A percentile compares a stretch with the other conserved stretches of the same genome.
Evolutionary conservation across 495 filamentous ascomycete genomes (phyloP).

Genomic region (Astrocystis sublimbata): DNA sequence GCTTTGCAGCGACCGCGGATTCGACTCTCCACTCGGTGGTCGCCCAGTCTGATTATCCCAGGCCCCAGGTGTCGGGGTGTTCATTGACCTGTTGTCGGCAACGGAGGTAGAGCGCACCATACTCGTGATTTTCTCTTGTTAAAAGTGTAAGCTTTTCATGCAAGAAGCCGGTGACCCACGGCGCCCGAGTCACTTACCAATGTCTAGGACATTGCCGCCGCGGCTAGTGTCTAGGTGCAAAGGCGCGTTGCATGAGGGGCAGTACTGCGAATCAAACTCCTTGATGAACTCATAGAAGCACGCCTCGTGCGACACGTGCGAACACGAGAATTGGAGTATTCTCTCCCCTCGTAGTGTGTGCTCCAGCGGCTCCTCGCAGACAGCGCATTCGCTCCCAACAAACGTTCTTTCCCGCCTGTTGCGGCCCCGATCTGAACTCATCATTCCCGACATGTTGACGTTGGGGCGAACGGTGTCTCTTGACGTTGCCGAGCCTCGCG

Average conservation of each 20-base stretch:
- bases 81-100: conserved; percentile 59
- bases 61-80: conserved; percentile 49
- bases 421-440: conserved; percentile 77
- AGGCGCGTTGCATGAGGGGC: conserved; percentile 91
- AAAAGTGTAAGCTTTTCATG: conserved; percentile 22
- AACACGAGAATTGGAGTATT: conserved; percentile 93
- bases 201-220: conserved; percentile 90
- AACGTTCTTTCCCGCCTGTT: conserved; percentile 91
- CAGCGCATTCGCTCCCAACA: conserved; percentile 89
- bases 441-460: conserved; percentile 49
- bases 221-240: conserved; percentile 91
- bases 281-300: conserved; percentile 99
- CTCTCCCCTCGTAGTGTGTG: conserved; percentile 94
- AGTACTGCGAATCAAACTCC: conserved; percentile 92
- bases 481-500: conserved; percentile 42
- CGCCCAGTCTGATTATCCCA: conserved; percentile 52
- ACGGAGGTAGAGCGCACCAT: conserved; percentile 85
- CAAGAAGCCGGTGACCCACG: conserved; percentile 15
- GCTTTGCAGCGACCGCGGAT: conserved; percentile 37
- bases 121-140: conserved; percentile 87
- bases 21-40: conserved; percentile 52
- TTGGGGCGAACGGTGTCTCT: conserved; percentile 38
- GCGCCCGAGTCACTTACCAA: conserved; percentile 61
- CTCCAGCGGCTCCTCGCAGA: conserved; percentile 96
- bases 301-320: conserved; percentile 94